Evolutionary conservation across 2,329 filamentous ascomycete genomes (phyloP), one percentile per base, ranked within the genome.

Genomic region (Simplicillium aogashimaense): DNA sequence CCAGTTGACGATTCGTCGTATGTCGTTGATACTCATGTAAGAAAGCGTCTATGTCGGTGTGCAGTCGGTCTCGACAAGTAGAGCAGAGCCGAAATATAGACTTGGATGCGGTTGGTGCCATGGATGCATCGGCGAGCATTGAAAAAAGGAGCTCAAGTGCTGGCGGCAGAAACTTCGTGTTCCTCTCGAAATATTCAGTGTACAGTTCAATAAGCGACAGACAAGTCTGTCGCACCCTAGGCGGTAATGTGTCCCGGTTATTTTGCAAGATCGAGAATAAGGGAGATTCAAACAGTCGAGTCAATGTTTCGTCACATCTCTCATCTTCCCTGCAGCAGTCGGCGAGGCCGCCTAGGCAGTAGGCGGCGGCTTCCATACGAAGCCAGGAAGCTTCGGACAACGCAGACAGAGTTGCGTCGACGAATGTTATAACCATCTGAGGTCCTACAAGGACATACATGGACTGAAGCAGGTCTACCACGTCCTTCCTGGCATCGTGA

Each of bases 41-140:
- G 52, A 94, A 89, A 1, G 76, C 74, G 37, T 67, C 65, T 3
- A 83, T 70, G 51, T 90, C 80, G 1, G 72, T 62, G 5, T 79
- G 76, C n/a, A 94, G 64, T 38, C 79, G 73, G 18, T 67, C 67
- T 30, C 86, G 75, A 47, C 86, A 92, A 25, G 84, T 83, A 1
- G 79, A 86, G 54, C 85, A 90, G 2, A 92, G 71, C 6, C 74
- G 76, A 28, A 74, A 68, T 29, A 94, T 89, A 0, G 85, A 83
- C 52, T 78, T 83, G 2, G 86, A 84, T 3, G 86, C 83, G 37
- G 76, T 70, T n/a, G 71, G 67, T 8, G 80, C 78, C 35, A 89
- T 66, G 4, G 70, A 62, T 2, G 72, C 63, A 28, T 82, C 77
- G 14, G 73, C 70, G 4, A 90, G 66, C 7, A 83, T 78, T 28